A percentile compares a stretch with the other conserved stretches of the same genome.
Evolutionary conservation across 805 yeast genomes (phyloP).

Genomic region (Sugiyamaella mastotermitis): DNA sequence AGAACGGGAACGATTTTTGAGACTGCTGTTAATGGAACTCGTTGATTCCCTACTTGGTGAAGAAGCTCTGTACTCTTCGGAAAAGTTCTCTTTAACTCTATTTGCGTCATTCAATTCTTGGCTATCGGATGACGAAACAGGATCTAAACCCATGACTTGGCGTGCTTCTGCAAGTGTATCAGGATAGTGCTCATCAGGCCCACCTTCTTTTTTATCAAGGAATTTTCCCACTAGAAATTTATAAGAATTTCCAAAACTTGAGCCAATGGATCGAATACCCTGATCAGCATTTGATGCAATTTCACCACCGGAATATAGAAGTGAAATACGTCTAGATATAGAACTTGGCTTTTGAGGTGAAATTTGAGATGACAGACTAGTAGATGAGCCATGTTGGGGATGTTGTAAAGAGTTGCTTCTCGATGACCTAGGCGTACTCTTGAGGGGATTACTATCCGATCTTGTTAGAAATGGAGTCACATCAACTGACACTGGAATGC

Average conservation of each 20-base stretch:
- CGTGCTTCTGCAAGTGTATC: constrained; percentile 23
- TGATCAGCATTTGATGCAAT: constrained; percentile 26
- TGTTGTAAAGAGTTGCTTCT: constrained; percentile 18
- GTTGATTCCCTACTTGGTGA: constrained; percentile 7
- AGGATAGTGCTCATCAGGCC: constrained; percentile 15
- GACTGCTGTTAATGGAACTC: background rate
- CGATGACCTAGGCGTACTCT: constrained; percentile 16
- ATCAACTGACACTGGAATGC: constrained; percentile 14
- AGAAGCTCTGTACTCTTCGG: too few relatives aligned
- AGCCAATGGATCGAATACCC: constrained; percentile 28
- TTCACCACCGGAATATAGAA: constrained; percentile 24
- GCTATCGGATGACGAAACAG: background rate
- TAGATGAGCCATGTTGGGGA: constrained; percentile 7
- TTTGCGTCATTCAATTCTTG: background rate
- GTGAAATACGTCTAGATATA: constrained; percentile 8
- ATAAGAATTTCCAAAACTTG: constrained; percentile 31
- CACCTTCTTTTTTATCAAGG: constrained; percentile 14
- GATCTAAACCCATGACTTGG: constrained; percentile 20
- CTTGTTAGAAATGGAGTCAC: constrained; percentile 12
- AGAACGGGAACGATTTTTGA: constrained; percentile 6
- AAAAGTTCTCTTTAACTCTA: too few relatives aligned
- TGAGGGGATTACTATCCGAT: constrained; percentile 10
- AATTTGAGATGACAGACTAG: constrained; percentile 1
- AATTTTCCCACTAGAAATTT: constrained; percentile 26
- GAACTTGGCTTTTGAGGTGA: constrained; percentile 9